These are phyloP conservation scores for Cyberlindnera misumaiensis DNA, from an alignment of 805 yeast genomes.

Conservation along the genomic window DNA sequence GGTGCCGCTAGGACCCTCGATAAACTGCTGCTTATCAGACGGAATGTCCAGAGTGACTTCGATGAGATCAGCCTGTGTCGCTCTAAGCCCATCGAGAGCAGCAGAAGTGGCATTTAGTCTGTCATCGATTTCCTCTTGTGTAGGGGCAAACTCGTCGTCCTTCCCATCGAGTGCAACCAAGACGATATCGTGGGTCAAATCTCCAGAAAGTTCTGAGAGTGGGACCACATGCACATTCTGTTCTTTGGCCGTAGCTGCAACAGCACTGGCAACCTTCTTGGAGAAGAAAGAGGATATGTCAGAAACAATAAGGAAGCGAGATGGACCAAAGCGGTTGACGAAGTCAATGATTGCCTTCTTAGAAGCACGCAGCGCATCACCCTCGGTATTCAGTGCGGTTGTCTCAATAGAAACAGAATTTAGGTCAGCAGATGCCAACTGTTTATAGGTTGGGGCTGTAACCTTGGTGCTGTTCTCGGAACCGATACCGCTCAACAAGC, in stretches of 20 bases:
- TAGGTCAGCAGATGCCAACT: conserved; percentile 34
- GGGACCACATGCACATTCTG: conserved; percentile 53
- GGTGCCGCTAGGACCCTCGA: conserved; percentile 55
- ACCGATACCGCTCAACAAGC: conserved; percentile 38
- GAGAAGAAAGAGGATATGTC: conserved; percentile 65
- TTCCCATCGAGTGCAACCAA: conserved; percentile 43
- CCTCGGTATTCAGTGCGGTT: conserved; percentile 41
- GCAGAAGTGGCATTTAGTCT: conserved; percentile 47
- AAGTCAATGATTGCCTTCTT: conserved; percentile 65
- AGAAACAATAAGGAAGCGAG: conserved; percentile 44
- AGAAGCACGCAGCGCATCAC: conserved; percentile 49
- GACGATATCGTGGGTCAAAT: conserved; percentile 38
- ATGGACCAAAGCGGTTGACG: conserved; percentile 71
- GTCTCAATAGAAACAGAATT: conserved; percentile 55
- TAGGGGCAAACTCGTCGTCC: conserved; percentile 68
- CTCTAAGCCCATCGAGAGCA: conserved; percentile 52
- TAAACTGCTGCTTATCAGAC: conserved; percentile 46
- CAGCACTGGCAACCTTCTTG: conserved; percentile 35
- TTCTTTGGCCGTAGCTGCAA: conserved; percentile 35
- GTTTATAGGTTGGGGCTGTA: conserved; percentile 38
- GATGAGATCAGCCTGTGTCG: conserved; percentile 46
- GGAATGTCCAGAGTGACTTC: conserved; percentile 46
- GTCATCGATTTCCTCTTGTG: conserved; percentile 49
- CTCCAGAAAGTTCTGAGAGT: conserved; percentile 42
- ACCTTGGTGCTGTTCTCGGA: conserved; percentile 38